Evolutionary conservation across 179 eudicot species (phyloP).

Genomic region (Actinidia arguta): DNA sequence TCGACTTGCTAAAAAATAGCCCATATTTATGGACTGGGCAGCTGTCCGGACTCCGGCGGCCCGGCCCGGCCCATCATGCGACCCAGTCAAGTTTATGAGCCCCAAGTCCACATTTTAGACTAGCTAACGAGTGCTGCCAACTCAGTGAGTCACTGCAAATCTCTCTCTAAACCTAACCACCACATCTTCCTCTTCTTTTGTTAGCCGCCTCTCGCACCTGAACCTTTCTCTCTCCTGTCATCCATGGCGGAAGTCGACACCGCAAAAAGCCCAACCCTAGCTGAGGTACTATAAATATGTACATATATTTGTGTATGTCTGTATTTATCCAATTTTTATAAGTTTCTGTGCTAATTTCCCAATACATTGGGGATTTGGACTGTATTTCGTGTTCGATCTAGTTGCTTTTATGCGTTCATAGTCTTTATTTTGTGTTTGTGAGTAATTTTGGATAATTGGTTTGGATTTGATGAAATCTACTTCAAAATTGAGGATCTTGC

Average conservation of each 20-base stretch:
- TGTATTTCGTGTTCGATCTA: not conserved
- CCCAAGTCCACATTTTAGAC: too few species aligned
- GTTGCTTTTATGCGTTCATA: too few species aligned
- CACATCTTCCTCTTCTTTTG: not conserved
- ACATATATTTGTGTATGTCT: too few species aligned
- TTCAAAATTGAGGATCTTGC: not conserved
- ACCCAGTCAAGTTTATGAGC: too few species aligned
- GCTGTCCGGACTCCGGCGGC: too few species aligned
- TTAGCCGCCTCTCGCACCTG: constrained; percentile 17
- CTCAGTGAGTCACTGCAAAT: not conserved
- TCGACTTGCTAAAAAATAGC: too few species aligned
- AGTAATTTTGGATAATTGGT: not conserved
- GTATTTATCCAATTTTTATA: not conserved
- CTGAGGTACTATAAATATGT: constrained; percentile 3
- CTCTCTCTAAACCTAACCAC: not conserved
- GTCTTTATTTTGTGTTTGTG: not conserved
- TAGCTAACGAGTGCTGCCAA: too few species aligned
- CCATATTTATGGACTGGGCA: too few species aligned
- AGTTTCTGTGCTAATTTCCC: not conserved
- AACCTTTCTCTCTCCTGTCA: not conserved
- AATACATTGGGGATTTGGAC: not conserved
- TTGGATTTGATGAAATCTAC: not conserved
- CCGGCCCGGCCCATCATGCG: too few species aligned
- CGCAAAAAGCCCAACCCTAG: not conserved
- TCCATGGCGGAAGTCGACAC: constrained; percentile 13